Evolutionary conservation across 768 basidiomycete species (phyloP), one percentile per base, ranked within the genome.

Genomic region (Amanita pallidorosea): DNA sequence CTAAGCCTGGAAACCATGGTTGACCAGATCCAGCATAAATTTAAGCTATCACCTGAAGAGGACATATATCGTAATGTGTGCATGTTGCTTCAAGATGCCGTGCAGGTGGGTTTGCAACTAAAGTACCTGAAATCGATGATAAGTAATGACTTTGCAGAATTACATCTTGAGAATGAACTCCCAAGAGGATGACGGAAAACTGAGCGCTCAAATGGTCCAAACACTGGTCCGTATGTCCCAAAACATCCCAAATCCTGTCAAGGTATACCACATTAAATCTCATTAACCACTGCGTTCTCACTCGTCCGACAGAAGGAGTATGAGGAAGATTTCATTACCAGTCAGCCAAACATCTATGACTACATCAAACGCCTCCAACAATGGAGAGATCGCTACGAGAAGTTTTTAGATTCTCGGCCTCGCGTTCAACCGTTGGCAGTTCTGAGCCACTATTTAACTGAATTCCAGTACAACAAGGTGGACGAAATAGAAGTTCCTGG

Each of bases 401-500:
- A 74, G 53, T 66, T 80, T 47, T 73, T 99, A 9, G 94, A 97
- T 61, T 72, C 81, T 22, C 75, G 91, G 37, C 90, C 92, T 41
- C 81, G 85, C 34, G 66, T 84, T 40, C 92, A 95, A 58, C 81
- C 90, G 4, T 70, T 99, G 51, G 93, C 96, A 55, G 71, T 82
- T 44, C 71, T 89, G 38, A 92, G 90, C 56, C 92, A 94, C 66
- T 96, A 93, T 67, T 72, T 99, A 58, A 88, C 90, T 6, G 96
- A 98, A 65, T 99, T 98, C 73, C 95, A 98, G 58, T 93, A 97
- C 65, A 84, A 82, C 61, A 96, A 93, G 64, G 92, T 95, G 45
- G 96, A 98, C 56, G 95, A 99, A 56, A 89, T 99, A 35, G 94
- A 99, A 61, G 81, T 99, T 45, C 94, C 94, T n/a, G 96, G 96